phyloP scores from a whole-genome alignment of 2,329 filamentous ascomycete species.

The Ascosphaera apis region DNA sequence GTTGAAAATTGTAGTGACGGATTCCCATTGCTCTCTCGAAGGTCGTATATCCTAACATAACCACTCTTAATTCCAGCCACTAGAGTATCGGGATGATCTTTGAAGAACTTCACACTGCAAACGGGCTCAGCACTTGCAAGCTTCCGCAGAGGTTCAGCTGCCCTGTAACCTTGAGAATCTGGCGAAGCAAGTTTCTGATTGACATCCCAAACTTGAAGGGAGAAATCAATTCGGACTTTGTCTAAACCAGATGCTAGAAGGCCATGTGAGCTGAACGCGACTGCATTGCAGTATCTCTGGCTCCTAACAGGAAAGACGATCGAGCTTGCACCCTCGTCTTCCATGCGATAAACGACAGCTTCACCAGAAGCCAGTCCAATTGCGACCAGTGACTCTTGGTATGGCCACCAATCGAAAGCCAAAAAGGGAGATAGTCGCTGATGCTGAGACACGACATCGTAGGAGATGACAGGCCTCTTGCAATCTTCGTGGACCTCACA shows the following conservation, averaged over 20 bases:
- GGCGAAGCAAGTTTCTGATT: slow-evolving; percentile 20
- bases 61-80: slow-evolving; percentile 37
- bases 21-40: slow-evolving; percentile 24
- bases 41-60: slow-evolving; percentile 38
- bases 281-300: slow-evolving; percentile 40
- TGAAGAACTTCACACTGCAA: slow-evolving; percentile 41
- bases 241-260: slow-evolving; percentile 39
- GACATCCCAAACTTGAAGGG: slow-evolving; percentile 41
- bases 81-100: slow-evolving; percentile 34
- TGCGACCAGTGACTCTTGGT: slow-evolving; percentile 32
- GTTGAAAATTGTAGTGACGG: slow-evolving; percentile 28
- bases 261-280: slow-evolving; percentile 33
- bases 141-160: slow-evolving; percentile 30
- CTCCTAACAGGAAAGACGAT: slow-evolving; percentile 35
- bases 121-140: slow-evolving; percentile 38
- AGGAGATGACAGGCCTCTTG: slow-evolving; percentile 19
- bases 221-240: slow-evolving; percentile 39
- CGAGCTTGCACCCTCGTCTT: slow-evolving; percentile 23
- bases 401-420: slow-evolving; percentile 42
- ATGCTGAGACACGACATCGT: slow-evolving; percentile 29
- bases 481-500: slow-evolving; percentile 25
- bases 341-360: slow-evolving; percentile 33
- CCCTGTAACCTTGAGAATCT: slow-evolving; percentile 9
- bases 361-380: slow-evolving; percentile 39
- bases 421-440: slow-evolving; percentile 36